These are phyloP conservation scores for Solanum okadae DNA, from an alignment of 257 asterid genomes.

Conservation along the genomic window DNA sequence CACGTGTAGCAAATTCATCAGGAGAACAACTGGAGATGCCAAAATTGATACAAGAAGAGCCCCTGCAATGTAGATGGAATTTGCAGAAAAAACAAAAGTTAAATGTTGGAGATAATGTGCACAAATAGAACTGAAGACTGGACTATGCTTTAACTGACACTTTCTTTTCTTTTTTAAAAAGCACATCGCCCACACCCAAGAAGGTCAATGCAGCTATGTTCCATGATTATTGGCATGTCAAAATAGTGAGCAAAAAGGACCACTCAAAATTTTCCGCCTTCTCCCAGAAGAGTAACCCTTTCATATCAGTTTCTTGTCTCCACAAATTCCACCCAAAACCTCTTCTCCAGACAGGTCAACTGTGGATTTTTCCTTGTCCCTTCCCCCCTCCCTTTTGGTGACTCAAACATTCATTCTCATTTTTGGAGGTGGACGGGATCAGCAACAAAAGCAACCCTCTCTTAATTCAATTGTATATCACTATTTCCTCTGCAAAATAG, in stretches of 20 bases:
- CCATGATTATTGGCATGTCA: neutral
- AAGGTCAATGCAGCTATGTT: neutral
- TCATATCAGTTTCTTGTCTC: neutral
- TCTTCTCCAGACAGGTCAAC: neutral
- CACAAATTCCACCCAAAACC: neutral
- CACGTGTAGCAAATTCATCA: slow-evolving; percentile 50
- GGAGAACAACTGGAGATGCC: slow-evolving; percentile 67
- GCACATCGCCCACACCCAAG: neutral
- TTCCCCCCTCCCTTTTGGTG: neutral
- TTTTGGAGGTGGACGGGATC: neutral
- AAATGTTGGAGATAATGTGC: neutral
- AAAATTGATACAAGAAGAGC: slow-evolving; percentile 59
- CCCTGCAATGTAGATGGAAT: slow-evolving; percentile 33
- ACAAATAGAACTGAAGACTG: neutral
- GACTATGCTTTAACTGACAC: neutral
- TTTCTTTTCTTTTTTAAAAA: neutral
- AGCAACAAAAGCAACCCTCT: neutral
- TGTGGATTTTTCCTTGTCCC: neutral
- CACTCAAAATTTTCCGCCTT: neutral
- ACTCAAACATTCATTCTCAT: neutral
- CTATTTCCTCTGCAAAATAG: neutral
- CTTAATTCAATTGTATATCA: neutral
- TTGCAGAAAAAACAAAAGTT: neutral
- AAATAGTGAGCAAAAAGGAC: neutral
- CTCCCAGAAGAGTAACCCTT: neutral